Percentiles rank a stretch among this genome's conserved stretches.
Conservation (phyloP, 2,329 filamentous ascomycete genomes). For the Beauveria medogensis region DNA sequence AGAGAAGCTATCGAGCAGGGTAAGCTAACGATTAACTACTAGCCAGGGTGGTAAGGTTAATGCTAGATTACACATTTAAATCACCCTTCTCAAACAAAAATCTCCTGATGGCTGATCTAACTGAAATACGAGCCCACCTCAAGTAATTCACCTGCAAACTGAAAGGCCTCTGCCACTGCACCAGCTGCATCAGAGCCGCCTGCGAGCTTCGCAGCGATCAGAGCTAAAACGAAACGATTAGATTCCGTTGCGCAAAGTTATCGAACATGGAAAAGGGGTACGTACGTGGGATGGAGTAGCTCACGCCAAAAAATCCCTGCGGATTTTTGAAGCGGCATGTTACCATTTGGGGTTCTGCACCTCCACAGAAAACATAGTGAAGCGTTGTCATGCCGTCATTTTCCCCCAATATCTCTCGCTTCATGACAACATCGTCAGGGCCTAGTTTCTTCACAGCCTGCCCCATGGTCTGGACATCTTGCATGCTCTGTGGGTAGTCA, state of each 20-base stretch:
- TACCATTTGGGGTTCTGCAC: background rate
- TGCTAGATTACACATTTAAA: background rate
- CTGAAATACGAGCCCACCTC: conserved; percentile 1
- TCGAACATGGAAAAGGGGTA: background rate
- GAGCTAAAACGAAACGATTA: background rate
- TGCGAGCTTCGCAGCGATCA: conserved; percentile 2
- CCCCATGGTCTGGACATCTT: conserved; percentile 2
- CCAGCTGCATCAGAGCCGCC: background rate
- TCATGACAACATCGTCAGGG: conserved; percentile 9
- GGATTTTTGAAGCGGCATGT: conserved; percentile 4
- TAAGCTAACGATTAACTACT: no score
- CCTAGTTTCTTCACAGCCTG: conserved; percentile 1
- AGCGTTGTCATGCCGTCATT: conserved; percentile 7
- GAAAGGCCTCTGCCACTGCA: conserved; percentile 7
- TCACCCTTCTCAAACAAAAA: background rate
- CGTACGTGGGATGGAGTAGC: conserved; percentile 9
- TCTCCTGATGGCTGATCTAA: background rate
- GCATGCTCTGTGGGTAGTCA: conserved; percentile 6
- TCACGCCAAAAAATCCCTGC: conserved; percentile 5
- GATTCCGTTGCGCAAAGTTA: background rate
- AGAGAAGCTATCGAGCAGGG: no score
- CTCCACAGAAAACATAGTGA: conserved; percentile 8
- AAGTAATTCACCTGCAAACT: conserved; percentile 5
- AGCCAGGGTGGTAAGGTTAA: background rate
- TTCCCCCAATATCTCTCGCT: conserved; percentile 3